phyloP scores from a whole-genome alignment of 331 rosid species.

The Quercus phellos region DNA sequence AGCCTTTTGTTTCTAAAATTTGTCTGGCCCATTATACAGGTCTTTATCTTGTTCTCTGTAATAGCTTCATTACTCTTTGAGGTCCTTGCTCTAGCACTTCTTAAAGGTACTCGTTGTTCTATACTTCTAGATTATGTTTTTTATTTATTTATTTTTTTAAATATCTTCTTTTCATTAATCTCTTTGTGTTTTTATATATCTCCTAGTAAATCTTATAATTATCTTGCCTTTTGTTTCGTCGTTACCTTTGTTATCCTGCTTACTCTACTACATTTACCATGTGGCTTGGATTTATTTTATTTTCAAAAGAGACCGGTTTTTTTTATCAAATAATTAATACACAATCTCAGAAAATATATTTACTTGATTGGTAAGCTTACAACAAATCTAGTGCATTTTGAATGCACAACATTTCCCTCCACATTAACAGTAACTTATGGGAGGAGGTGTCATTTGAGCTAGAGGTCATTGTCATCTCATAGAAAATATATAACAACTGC shows the following conservation, averaged over 20 bases:
- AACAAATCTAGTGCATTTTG: too few species aligned
- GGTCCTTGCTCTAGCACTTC: constrained; percentile 54
- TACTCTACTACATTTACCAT: not conserved
- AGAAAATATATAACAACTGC: too few species aligned
- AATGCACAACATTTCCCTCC: too few species aligned
- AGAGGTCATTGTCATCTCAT: too few species aligned
- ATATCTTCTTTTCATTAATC: not conserved
- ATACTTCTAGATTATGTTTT: not conserved
- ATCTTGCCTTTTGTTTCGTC: not conserved
- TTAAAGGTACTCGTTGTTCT: constrained; percentile 61
- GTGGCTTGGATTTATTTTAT: not conserved
- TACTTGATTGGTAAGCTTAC: too few species aligned
- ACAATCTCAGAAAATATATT: too few species aligned
- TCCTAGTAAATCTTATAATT: constrained; percentile 5
- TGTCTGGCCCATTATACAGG: constrained; percentile 49
- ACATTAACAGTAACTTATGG: too few species aligned
- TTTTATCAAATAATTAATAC: too few species aligned
- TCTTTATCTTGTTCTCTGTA: constrained; percentile 68
- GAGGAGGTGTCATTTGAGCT: too few species aligned
- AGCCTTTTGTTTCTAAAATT: not conserved
- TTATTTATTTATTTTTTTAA: too few species aligned
- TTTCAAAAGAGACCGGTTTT: not conserved
- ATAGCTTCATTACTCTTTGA: constrained; percentile 58
- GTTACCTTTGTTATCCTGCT: not conserved
- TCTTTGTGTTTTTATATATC: constrained; percentile 7